A percentile compares a stretch with the other conserved stretches of the same genome.
Conservation (phyloP, 257 asterid species). For the Nicotiana noctiflora region DNA sequence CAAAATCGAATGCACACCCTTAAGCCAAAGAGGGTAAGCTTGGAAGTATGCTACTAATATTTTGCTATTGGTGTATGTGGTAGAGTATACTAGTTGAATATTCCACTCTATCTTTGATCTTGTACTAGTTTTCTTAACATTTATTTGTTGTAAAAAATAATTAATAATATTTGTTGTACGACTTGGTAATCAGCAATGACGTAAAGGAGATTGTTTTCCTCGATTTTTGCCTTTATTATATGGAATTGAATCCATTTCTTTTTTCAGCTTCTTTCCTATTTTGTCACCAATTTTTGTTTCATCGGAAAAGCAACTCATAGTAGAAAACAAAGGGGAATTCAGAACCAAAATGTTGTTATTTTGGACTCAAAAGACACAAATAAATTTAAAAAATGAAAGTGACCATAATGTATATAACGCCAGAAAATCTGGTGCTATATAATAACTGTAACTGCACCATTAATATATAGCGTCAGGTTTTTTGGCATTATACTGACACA, state of each 20-base stretch:
- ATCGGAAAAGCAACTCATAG: background rate
- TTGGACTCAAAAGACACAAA: too few relatives aligned
- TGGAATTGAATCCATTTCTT: background rate
- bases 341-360: too few relatives aligned
- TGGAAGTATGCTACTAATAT: conserved; percentile 1
- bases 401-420: too few relatives aligned
- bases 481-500: too few relatives aligned
- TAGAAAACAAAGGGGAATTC: too few relatives aligned
- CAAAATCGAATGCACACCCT: too few relatives aligned
- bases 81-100: background rate
- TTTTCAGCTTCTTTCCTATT: background rate
- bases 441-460: too few relatives aligned
- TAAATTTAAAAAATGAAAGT: too few relatives aligned
- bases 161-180: background rate
- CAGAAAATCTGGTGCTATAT: too few relatives aligned
- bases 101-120: background rate
- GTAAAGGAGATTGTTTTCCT: background rate
- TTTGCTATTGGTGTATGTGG: background rate
- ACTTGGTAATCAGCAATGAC: background rate
- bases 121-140: background rate
- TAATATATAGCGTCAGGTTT: too few relatives aligned
- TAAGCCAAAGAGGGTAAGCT: background rate
- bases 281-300: background rate
- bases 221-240: background rate
- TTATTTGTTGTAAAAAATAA: background rate